Evolutionary conservation across 345 rosid genomes (phyloP).

Genomic region (Populus euphratica): DNA sequence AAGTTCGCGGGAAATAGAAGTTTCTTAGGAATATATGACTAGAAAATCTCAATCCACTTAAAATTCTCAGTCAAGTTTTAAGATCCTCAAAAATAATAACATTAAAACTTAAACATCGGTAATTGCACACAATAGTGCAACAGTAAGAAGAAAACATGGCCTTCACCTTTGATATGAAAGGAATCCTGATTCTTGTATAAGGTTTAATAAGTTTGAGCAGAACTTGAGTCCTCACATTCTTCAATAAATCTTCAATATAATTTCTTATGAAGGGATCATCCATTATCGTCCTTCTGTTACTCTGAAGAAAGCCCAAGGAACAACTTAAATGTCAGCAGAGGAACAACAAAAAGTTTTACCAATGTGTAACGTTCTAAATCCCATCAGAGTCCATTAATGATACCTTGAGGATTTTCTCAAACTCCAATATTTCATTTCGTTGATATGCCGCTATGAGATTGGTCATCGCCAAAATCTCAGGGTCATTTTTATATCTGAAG

Average conservation of each 20-base stretch:
- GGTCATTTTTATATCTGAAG: slow-evolving; percentile 91
- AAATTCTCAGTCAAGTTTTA: background rate
- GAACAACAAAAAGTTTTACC: background rate
- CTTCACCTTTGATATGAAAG: slow-evolving; percentile 80
- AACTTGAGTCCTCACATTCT: slow-evolving; percentile 98
- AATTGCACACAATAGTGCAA: background rate
- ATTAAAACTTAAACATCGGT: background rate
- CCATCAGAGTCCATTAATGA: background rate
- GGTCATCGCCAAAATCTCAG: slow-evolving; percentile 98
- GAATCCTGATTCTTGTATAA: slow-evolving; percentile 83
- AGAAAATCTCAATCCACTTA: background rate
- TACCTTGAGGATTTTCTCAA: slow-evolving; percentile 97
- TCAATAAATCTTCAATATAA: slow-evolving; percentile 93
- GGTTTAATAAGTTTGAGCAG: slow-evolving; percentile 97
- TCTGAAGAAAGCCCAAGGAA: slow-evolving; percentile 37
- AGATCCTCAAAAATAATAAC: background rate
- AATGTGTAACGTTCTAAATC: background rate
- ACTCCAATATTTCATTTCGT: slow-evolving; percentile 92
- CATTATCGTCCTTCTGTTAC: slow-evolving; percentile 92
- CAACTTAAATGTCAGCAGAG: slow-evolving; percentile 2
- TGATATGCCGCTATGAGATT: slow-evolving; percentile 96
- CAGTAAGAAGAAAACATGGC: background rate
- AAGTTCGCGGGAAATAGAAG: background rate
- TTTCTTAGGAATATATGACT: background rate
- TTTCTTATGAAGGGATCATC: slow-evolving; percentile 94